Percentiles rank a stretch among this genome's conserved stretches.
Conservation (phyloP, 2,329 filamentous ascomycete species). For the Pezizomycotina sp. region DNA sequence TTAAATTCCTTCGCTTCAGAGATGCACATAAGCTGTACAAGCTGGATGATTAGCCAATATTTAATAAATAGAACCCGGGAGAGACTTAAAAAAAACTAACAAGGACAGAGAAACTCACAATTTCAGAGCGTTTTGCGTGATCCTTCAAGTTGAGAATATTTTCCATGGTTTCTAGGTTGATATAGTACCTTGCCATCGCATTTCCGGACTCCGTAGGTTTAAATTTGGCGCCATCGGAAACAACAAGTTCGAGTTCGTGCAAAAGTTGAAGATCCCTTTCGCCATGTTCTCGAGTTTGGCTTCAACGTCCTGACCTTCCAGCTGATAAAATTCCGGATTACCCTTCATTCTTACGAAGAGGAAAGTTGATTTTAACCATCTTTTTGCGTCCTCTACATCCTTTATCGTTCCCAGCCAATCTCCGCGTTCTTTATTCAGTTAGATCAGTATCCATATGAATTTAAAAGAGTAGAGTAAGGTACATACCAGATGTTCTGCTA, state of each 20-base stretch:
- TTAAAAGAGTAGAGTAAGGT: background rate
- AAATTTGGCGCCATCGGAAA: slow-evolving; percentile 33
- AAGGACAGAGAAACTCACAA: slow-evolving; percentile 38
- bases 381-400: slow-evolving; percentile 46
- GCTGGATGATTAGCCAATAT: slow-evolving; percentile 17
- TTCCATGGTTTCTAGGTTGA: slow-evolving; percentile 67
- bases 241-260: slow-evolving; percentile 42
- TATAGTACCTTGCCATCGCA: slow-evolving; percentile 69
- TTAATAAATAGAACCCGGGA: background rate
- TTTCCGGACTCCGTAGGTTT: slow-evolving; percentile 55
- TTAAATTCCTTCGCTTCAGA: slow-evolving; percentile 56
- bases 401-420: slow-evolving; percentile 59
- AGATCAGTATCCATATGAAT: slow-evolving; percentile 2
- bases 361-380: slow-evolving; percentile 64
- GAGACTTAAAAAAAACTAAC: slow-evolving; percentile 3
- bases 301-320: slow-evolving; percentile 45
- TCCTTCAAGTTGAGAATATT: slow-evolving; percentile 45
- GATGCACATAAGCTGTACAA: slow-evolving; percentile 45
- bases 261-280: slow-evolving; percentile 50
- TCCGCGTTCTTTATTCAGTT: slow-evolving; percentile 47
- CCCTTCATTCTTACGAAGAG: slow-evolving; percentile 55
- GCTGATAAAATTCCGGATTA: slow-evolving; percentile 54
- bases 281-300: slow-evolving; percentile 51
- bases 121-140: slow-evolving; percentile 45
- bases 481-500: slow-evolving; percentile 54